Evolutionary conservation across 805 yeast genomes (phyloP).

Genomic region (Teunomyces atbi): DNA sequence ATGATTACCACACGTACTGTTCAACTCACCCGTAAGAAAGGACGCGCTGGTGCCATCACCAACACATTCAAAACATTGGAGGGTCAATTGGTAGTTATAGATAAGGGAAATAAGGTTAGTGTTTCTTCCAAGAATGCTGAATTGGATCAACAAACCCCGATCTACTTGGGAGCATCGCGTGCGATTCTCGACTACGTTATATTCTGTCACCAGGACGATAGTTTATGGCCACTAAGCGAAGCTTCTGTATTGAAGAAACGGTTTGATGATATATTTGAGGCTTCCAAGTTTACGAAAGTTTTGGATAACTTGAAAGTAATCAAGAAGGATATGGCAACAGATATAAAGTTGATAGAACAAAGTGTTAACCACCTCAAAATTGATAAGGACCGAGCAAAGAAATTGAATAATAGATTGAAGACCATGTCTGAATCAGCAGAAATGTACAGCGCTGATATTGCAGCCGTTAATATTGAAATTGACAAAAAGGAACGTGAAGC

Average conservation of each 20-base stretch:
- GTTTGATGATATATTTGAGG: constrained; percentile 96
- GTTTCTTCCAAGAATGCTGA: constrained; percentile 81
- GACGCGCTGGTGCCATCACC: constrained; percentile 34
- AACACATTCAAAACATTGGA: constrained; percentile 85
- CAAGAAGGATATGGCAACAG: constrained; percentile 73
- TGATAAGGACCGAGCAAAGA: constrained; percentile 72
- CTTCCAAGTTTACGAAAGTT: constrained; percentile 88
- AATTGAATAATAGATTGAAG: constrained; percentile 48
- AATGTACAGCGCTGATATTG: constrained; percentile 46
- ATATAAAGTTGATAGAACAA: constrained; percentile 72
- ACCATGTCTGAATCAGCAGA: constrained; percentile 45
- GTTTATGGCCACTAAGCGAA: constrained; percentile 94
- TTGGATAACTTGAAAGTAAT: constrained; percentile 73
- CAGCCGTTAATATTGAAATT: constrained; percentile 48
- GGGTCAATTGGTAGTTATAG: constrained; percentile 73
- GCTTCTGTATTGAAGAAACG: constrained; percentile 85
- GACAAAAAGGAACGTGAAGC: constrained; percentile 53
- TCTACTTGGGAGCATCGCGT: constrained; percentile 80
- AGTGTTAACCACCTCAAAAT: constrained; percentile 72
- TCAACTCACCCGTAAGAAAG: constrained; percentile 59
- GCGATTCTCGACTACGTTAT: constrained; percentile 89
- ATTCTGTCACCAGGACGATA: constrained; percentile 97
- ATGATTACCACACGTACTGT: constrained; percentile 88
- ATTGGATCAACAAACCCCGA: constrained; percentile 72
- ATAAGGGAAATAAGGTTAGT: constrained; percentile 66